These are phyloP conservation scores for Syncephalastrum monosporum DNA, from an alignment of 371 early-diverging fungal species.

Conservation along the genomic window DNA sequence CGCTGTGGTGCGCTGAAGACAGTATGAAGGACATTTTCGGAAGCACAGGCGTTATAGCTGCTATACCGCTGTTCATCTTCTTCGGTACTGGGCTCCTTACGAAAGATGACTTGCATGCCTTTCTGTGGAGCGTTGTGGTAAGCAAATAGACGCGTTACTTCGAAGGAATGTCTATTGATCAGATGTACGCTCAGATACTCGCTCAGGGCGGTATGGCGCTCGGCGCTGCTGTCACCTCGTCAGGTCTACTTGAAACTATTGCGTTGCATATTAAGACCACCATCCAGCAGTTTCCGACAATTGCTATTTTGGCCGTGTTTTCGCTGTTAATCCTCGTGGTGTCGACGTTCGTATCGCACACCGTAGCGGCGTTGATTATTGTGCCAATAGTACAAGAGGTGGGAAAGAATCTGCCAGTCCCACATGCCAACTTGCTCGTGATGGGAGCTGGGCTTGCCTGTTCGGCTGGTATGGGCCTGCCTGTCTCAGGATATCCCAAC, in stretches of 20 bases:
- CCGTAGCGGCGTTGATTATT: conserved; percentile 87
- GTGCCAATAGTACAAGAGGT: conserved; percentile 80
- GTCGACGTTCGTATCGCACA: conserved; percentile 95
- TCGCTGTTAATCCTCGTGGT: conserved; percentile 70
- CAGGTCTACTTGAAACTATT: conserved; percentile 67
- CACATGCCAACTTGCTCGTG: conserved; percentile 88
- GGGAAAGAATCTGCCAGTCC: conserved; percentile 68
- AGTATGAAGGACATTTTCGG: conserved; percentile 71
- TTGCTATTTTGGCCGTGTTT: conserved; percentile 67
- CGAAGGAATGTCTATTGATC: conserved; percentile 82
- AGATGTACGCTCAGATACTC: conserved; percentile 76
- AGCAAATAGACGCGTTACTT: conserved; percentile 92
- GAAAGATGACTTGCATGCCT: conserved; percentile 95
- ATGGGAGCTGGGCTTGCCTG: conserved; percentile 65
- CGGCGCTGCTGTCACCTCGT: conserved; percentile 50
- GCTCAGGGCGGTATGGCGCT: conserved; percentile 95
- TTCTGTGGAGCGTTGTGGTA: conserved; percentile 94
- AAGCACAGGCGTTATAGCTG: conserved; percentile 89
- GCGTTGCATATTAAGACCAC: conserved; percentile 66
- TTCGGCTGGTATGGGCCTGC: conserved; percentile 64
- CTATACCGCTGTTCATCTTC: conserved; percentile 85
- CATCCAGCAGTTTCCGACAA: conserved; percentile 62
- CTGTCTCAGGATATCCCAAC: conserved; percentile 94
- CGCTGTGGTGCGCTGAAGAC: conserved; percentile 85
- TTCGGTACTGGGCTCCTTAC: conserved; percentile 86